Base-by-base conservation (phyloP, 2,329 filamentous ascomycete species). In the Fusarium mexicanum region DNA sequence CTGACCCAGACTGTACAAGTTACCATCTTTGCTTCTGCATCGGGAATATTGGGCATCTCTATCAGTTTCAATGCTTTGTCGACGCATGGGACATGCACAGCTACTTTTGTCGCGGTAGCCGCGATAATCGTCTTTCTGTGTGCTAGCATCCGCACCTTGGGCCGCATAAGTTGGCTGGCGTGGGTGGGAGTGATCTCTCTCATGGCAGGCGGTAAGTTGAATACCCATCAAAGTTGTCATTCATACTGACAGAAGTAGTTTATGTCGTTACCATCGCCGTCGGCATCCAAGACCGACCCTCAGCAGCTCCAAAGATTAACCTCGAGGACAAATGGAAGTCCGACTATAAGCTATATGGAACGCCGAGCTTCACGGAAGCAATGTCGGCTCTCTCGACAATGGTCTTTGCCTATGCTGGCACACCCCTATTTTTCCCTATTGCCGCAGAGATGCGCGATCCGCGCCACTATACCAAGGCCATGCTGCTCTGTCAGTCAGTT, bases 1-100 rank as follows among this genome's bases (percentile, higher is more conserved):
- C 71, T 74, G 54, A 74, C n/a, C 35, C 3, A 13, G 3, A n/a
- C 20, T 31, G 37, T 40, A n/a, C 20, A 22, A 74, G 72, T 66
- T 43, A 75, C 72, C 68, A 74, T 74, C 33, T 74, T 74, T 3
- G 64, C 74, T 31, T 72, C 68, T 17, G 72, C 72, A 7, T 74
- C 72, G 26, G 72, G 72, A 24, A 74, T 74, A 65, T n/a, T 74
- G 11, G 77, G 84, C 24, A 74, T 81, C 13, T 85, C 83, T 1
- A 85, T 84, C 46, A 81, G 75, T 7, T 71, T 85, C 8, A 85
- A 85, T 68, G 79, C 84, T 8, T 69, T 85, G 4, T 85, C 83
- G 1, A 70, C 77, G 1, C 83, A 85, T 62, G 84, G 76, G 6
- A 69, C 80, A 9, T 85, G 83, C 71, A 85, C 84, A 18, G 82